Base-by-base conservation (phyloP, 2,329 filamentous ascomycete species). In the Parastagonospora avenae region DNA sequence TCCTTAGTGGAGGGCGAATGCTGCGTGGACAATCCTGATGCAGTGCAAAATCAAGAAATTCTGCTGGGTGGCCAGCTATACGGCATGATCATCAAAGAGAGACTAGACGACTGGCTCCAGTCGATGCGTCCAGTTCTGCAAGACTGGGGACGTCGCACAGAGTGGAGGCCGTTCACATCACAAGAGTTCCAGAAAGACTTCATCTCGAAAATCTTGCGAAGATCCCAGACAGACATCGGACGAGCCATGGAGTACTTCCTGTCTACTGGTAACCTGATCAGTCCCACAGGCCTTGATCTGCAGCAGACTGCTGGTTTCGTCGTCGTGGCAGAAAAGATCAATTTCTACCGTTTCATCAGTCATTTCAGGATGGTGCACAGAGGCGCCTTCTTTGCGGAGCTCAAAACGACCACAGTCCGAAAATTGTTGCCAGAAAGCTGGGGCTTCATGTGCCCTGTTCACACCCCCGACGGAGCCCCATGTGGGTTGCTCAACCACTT, bases 331-430 rank as follows among this genome's bases (percentile, higher is more conserved):
- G 94, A 99, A 73, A 97, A 97, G 82, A 93, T 99, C 72, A 99
- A 99, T 78, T 99, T 97, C 73, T 86, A 96, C 68, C 91, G 94
- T 66, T 99, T 97, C 78, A 96, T 99, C 78, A 94, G 91, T 74
- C 94, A 99, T 75, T 99, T 99, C 83, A 89, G 94, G 62, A 97
- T 97, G 92, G 91, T 99, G 50, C 94, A 99, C 79, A 87, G 94
- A 86, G 94, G 94, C 80, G 94, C 91, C 71, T 99, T 99, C 83
- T 99, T 99, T 74, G 94, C 94, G 3, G 91, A 97, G 72, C 78
- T 99, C 59, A 97, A 97, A 77, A 99, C 94, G 0, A 99, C 94
- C 0, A 94, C 94, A 0, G 94, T 99, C 43, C 86, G 94, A 78
- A 99, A 97, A 75, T 80, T 99, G 63, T 78, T 97, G 15, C 94